Base-by-base conservation (phyloP, 2,329 filamentous ascomycete species). In the Nigrospora osmanthi region DNA sequence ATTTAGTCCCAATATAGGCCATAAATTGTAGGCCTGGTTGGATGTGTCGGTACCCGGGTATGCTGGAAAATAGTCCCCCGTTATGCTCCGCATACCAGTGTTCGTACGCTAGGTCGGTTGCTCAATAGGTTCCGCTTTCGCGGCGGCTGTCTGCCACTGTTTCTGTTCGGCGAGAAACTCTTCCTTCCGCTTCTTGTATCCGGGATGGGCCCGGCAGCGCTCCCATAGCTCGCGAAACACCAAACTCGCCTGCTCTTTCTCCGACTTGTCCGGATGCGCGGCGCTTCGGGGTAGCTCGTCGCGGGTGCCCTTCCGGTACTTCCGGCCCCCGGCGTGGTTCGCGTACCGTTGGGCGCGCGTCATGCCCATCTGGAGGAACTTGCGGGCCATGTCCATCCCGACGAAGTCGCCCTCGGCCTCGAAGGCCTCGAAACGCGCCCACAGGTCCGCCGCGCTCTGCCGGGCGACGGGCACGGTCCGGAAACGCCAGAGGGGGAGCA, bases 311-410 rank as follows among this genome's bases (percentile, higher is more conserved):
- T 66, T 72, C 68, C 46, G 53, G 44, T 80, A 80, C 54, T 81
- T 82, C 23, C 71, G 67, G 1, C 78, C 79, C 0, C 76, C 68
- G 31, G 67, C 64, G 43, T 72, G 65, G 48, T 81, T 81, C 14
- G 76, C 76, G 61, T 81, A 81, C 47, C 77, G 59, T 52, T 73
- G 77, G 2, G 78, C 72, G 14, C 80, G 60, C 16, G 79, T 83
- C 76, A 81, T 81, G 2, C 79, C 73, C 80, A 83, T 83, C 58
- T 83, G 78, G 7, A 83, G 68, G 52, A 81, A 83, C 54, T 83
- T 83, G 23, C 78, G 65, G 15, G 70, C 62, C 78, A 83, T 83
- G 46, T 83, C 80, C 66, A 80, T 80, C 11, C 80, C 80, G 1
- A 83, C 75, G 45, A 83, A 80, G 56, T 83, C 79, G 4, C 62